Evolutionary conservation across 495 filamentous ascomycete genomes (phyloP), one percentile per base, ranked within the genome.

Genomic region (Hypoxylon intermedium): DNA sequence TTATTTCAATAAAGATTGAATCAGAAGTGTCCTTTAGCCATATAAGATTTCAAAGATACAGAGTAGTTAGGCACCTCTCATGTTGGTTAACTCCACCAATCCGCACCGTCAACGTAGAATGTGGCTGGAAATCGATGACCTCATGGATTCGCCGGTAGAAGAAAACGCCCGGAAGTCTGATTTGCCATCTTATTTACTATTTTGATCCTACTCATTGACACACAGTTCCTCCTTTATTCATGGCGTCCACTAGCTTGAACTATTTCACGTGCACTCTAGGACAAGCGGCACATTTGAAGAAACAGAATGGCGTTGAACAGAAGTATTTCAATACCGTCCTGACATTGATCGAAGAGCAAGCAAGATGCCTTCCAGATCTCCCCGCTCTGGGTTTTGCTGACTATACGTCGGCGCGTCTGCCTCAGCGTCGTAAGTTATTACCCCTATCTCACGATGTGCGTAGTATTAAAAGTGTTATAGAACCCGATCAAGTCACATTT

Each of bases 241-340:
- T 67, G 55, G 37, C 23, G 9, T 11, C 28, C 20, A 1, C 16
- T 23, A 9, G 21, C 1, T n/a, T 53, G 7, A 81, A 77, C 42
- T 81, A 83, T 66, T 84, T 84, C 48, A 71, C 74, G 7, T 82
- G 79, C 58, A 82, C 81, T 5, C 70, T 84, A 16, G 81, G 77
- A 9, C 69, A 82, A 64, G 81, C 79, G 5, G 66, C 63, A 2
- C 15, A 13, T 1, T 24, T 66, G 9, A 63, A 41, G 24, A 51
- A 50, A 6, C 16, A 78, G n/a, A 76, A 74, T 38, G 40, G 36
- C 2, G 48, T 33, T 4, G 41, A 52, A 2, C 61, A 62, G 6
- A 66, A 65, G 13, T 47, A 55, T 1, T 79, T 76, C 51, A 42
- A 61, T n/a, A 82, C 74, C 0, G 73, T 85, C 50, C 75, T 69